Percentiles rank a stretch among this genome's conserved stretches.
These are phyloP conservation scores for Aureobasidium sp. DNA, from an alignment of 2,329 filamentous ascomycete species.

Conservation along the genomic window DNA sequence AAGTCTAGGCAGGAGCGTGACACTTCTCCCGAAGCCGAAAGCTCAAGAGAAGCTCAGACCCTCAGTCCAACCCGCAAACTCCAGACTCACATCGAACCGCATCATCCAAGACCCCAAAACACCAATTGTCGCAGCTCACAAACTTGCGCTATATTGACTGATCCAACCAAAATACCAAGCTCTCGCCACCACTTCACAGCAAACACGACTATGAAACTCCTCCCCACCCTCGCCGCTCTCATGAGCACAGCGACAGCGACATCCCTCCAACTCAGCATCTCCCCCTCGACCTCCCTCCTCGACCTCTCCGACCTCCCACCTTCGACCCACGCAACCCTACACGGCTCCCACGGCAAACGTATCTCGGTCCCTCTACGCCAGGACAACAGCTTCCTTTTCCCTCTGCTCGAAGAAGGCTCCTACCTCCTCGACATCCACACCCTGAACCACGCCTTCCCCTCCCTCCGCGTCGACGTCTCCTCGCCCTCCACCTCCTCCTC, in stretches of 20 bases:
- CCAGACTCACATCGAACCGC: no score
- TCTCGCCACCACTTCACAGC: not conserved
- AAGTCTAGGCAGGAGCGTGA: no score
- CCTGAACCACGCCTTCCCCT: constrained; percentile 66
- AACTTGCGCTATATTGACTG: no score
- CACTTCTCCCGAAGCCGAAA: no score
- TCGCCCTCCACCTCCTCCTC: constrained; percentile 21
- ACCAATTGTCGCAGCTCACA: no score
- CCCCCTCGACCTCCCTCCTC: constrained; percentile 36
- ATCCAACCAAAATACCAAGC: no score
- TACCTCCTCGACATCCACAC: constrained; percentile 80
- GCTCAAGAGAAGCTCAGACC: no score
- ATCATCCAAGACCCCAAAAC: no score
- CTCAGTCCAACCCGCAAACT: no score
- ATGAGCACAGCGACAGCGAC: constrained; percentile 27
- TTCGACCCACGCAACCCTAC: constrained; percentile 58
- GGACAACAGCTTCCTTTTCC: constrained; percentile 68
- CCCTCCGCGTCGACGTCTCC: constrained; percentile 79
- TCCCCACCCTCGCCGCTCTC: not conserved
- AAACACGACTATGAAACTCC: not conserved
- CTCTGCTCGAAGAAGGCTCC: constrained; percentile 60
- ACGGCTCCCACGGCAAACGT: constrained; percentile 34
- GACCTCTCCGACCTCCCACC: constrained; percentile 43
- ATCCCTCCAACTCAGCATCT: constrained; percentile 47
- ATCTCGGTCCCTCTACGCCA: constrained; percentile 58